Conservation (phyloP, 169 alveolate species). For the Cryptosporidium muris region DNA sequence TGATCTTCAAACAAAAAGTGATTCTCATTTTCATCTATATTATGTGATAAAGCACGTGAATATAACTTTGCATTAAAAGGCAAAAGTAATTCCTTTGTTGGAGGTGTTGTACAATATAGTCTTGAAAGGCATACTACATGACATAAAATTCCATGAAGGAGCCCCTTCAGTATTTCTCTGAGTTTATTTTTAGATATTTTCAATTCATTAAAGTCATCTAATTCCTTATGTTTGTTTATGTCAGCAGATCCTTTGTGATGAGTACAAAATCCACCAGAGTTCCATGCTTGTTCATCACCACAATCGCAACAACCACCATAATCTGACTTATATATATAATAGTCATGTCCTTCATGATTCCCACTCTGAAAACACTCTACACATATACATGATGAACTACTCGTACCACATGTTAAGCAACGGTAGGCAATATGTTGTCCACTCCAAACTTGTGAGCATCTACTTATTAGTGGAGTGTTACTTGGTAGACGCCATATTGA, state of each 20-base stretch:
- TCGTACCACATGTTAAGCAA: constrained; percentile 74
- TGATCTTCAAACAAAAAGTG: constrained; percentile 4
- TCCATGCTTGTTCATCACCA: constrained; percentile 76
- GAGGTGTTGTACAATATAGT: constrained; percentile 22
- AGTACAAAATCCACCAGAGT: constrained; percentile 70
- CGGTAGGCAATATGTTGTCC: constrained; percentile 77
- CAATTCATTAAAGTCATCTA: background rate
- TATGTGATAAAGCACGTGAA: constrained; percentile 13
- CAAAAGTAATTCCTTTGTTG: constrained; percentile 24
- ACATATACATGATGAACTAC: constrained; percentile 74
- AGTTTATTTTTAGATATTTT: background rate
- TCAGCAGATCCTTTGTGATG: constrained; percentile 10
- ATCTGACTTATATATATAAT: constrained; percentile 72
- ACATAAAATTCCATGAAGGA: constrained; percentile 44
- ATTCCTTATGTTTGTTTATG: background rate
- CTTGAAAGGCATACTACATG: constrained; percentile 50
- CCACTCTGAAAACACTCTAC: constrained; percentile 74
- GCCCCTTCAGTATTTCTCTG: background rate
- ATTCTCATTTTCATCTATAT: constrained; percentile 4
- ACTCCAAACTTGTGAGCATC: constrained; percentile 75
- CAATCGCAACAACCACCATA: constrained; percentile 80
- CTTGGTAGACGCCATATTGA: constrained; percentile 28
- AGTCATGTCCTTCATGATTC: constrained; percentile 72
- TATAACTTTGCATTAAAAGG: constrained; percentile 50
- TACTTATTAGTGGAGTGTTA: constrained; percentile 1